These are phyloP conservation scores for Kwoniella sp. DNA, from an alignment of 768 basidiomycete genomes.

Conservation along the genomic window DNA sequence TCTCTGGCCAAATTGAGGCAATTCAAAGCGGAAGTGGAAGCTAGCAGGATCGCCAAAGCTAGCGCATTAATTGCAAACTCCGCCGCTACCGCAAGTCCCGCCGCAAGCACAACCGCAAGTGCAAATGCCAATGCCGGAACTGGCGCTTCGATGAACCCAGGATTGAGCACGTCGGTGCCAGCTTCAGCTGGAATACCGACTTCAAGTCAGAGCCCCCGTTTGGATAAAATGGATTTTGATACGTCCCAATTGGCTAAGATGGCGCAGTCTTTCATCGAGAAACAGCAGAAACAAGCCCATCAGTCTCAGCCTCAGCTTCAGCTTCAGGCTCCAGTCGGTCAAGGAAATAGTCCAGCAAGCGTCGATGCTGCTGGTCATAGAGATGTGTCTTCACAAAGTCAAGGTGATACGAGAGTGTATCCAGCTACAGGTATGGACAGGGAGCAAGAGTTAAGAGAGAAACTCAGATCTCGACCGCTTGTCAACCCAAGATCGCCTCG, in stretches of 20 bases:
- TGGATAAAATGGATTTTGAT: slow-evolving; percentile 9
- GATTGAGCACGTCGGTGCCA: background rate
- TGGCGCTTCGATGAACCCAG: background rate
- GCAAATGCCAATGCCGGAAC: background rate
- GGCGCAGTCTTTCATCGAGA: slow-evolving; percentile 22
- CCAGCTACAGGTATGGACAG: background rate
- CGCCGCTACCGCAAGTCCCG: too few relatives aligned
- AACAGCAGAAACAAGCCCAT: slow-evolving; percentile 9
- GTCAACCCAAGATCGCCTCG: background rate
- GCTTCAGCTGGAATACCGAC: background rate
- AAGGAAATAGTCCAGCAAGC: background rate
- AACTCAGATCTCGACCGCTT: slow-evolving; percentile 2
- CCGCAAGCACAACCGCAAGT: background rate
- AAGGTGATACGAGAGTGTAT: background rate
- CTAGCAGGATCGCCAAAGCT: slow-evolving; percentile 4
- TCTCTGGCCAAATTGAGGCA: slow-evolving; percentile 25
- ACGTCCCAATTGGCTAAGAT: slow-evolving; percentile 16
- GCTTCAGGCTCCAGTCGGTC: background rate
- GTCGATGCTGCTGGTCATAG: background rate
- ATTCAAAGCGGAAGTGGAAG: slow-evolving; percentile 31
- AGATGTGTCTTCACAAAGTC: too few relatives aligned
- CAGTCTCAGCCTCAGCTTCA: background rate
- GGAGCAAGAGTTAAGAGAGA: slow-evolving; percentile 18
- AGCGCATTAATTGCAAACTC: background rate
- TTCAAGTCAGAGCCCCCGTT: background rate